Evolutionary conservation across 2,329 filamentous ascomycete genomes (phyloP).

Genomic region (Calycina marina): DNA sequence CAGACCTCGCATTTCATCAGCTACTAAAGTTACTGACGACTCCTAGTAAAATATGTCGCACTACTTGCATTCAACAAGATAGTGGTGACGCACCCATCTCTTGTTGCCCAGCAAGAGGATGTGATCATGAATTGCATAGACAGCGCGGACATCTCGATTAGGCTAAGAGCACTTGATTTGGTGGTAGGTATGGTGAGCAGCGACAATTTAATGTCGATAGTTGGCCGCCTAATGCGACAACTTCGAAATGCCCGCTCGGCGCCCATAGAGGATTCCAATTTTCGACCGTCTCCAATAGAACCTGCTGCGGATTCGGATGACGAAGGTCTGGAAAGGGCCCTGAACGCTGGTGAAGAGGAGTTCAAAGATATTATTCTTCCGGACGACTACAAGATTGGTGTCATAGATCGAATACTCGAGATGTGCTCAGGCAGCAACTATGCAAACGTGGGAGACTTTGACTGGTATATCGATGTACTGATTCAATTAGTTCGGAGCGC

Average conservation of each 20-base stretch:
- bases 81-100: conserved; percentile 69
- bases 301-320: conserved; percentile 35
- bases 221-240: conserved; percentile 77
- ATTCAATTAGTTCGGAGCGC: conserved; percentile 69
- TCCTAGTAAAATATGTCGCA: conserved; percentile 85
- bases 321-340: conserved; percentile 34
- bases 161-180: conserved; percentile 79
- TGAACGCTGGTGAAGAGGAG: conserved; percentile 36
- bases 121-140: conserved; percentile 95
- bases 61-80: conserved; percentile 93
- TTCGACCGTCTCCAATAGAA: conserved; percentile 29
- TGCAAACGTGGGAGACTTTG: conserved; percentile 73
- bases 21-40: conserved; percentile 9
- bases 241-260: conserved; percentile 51
- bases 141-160: conserved; percentile 88
- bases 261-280: conserved; percentile 27
- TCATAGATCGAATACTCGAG: conserved; percentile 67
- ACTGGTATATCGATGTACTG: conserved; percentile 91
- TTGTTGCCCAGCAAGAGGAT: conserved; percentile 87
- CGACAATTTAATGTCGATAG: conserved; percentile 71
- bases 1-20: conserved; percentile 27
- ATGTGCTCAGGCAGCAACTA: conserved; percentile 91
- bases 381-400: conserved; percentile 71
- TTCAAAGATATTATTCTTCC: conserved; percentile 50
- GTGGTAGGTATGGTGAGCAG: conserved; percentile 87